Evolutionary conservation across 192 early-diverging fungal genomes (phyloP).

Genomic region (Polychytrium aggregatum): DNA sequence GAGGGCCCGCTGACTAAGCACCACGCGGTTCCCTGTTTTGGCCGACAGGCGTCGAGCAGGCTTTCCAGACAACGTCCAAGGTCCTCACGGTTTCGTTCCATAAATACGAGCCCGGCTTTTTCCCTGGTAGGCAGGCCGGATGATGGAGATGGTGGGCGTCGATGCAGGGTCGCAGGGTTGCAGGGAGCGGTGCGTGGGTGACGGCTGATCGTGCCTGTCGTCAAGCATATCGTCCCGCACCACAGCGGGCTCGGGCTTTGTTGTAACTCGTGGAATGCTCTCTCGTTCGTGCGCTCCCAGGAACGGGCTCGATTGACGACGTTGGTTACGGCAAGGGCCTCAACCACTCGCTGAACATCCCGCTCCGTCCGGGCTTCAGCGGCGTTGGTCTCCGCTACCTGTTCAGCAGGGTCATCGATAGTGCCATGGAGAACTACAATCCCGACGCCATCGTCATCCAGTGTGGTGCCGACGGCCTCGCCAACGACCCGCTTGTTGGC

Average conservation of each 20-base stretch:
- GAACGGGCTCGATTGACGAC: constrained; percentile 46
- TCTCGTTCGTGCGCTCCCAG: neutral
- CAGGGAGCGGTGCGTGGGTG: no score
- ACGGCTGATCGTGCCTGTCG: no score
- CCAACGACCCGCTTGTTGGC: constrained; percentile 58
- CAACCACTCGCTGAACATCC: constrained; percentile 89
- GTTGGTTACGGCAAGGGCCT: constrained; percentile 85
- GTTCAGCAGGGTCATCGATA: constrained; percentile 41
- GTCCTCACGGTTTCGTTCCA: constrained; percentile 98
- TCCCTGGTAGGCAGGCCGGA: constrained; percentile 98
- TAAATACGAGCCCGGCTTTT: constrained; percentile 84
- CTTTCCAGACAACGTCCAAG: constrained; percentile 78
- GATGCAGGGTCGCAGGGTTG: no score
- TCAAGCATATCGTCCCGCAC: no score
- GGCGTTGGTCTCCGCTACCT: neutral
- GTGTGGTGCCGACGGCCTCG: constrained; percentile 84
- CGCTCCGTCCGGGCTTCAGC: constrained; percentile 24
- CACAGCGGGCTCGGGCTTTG: constrained; percentile 23
- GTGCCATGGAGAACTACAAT: constrained; percentile 68
- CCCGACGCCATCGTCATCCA: constrained; percentile 85
- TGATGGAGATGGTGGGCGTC: no score
- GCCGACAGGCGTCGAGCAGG: constrained; percentile 64
- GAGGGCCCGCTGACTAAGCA: no score
- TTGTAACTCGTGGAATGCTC: neutral
- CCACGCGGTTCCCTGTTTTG: no score